phyloP scores from a whole-genome alignment of 2,329 filamentous ascomycete genomes.

The Coniochaeta sp. region DNA sequence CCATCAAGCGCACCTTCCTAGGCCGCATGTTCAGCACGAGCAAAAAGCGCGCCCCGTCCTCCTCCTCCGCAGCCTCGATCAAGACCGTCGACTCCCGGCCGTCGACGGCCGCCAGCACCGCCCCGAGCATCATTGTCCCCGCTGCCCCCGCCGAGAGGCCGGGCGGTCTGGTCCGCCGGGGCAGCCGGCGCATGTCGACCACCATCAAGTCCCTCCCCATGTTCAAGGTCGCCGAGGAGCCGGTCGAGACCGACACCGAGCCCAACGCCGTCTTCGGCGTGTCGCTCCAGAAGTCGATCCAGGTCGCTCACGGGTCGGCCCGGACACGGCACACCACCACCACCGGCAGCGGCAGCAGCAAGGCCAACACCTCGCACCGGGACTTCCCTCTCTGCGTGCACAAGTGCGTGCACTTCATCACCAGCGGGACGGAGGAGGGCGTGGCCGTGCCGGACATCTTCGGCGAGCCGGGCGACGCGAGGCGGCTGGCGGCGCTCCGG shows the following conservation, averaged over 20 bases:
- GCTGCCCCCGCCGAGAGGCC: neutral
- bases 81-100: neutral
- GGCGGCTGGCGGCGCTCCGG: conserved; percentile 25
- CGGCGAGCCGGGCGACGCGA: conserved; percentile 23
- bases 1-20: neutral
- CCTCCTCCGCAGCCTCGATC: neutral
- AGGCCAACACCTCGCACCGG: conserved; percentile 21
- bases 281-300: conserved; percentile 29
- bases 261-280: conserved; percentile 28
- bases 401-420: conserved; percentile 28
- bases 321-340: conserved; percentile 28
- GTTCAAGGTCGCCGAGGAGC: conserved; percentile 12
- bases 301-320: conserved; percentile 28
- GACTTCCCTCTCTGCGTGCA: conserved; percentile 34
- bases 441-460: conserved; percentile 29
- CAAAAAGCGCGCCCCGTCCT: neutral
- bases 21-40: conserved; percentile 1
- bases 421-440: conserved; percentile 16
- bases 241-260: conserved; percentile 16
- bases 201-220: conserved; percentile 18
- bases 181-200: conserved; percentile 17
- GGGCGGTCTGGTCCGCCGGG: conserved; percentile 5
- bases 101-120: neutral
- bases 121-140: neutral
- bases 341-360: conserved; percentile 10